Percentiles rank a stretch among this genome's conserved stretches.
These are phyloP conservation scores for Aureobasidium subglaciale DNA, from an alignment of 2,329 filamentous ascomycete species.

Conservation along the genomic window DNA sequence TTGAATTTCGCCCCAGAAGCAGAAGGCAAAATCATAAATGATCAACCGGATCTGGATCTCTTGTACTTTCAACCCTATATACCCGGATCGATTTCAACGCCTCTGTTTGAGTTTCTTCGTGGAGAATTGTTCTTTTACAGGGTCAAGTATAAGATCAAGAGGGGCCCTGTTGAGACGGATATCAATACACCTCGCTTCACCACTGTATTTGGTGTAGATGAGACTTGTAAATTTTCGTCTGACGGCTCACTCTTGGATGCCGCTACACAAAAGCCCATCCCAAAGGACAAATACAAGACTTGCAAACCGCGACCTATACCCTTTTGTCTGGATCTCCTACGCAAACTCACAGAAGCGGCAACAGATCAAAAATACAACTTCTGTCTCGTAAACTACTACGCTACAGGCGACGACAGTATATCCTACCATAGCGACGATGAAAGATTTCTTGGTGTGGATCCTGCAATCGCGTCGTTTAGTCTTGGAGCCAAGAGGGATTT, in stretches of 20 bases:
- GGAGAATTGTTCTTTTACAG: slow-evolving; percentile 68
- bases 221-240: slow-evolving; percentile 49
- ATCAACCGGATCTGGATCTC: slow-evolving; percentile 65
- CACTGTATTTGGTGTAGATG: slow-evolving; percentile 57
- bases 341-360: slow-evolving; percentile 55
- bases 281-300: slow-evolving; percentile 43
- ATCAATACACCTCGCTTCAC: slow-evolving; percentile 51
- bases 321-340: slow-evolving; percentile 58
- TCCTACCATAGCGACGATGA: slow-evolving; percentile 77
- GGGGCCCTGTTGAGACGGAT: slow-evolving; percentile 48
- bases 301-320: slow-evolving; percentile 64
- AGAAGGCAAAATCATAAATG: slow-evolving; percentile 51
- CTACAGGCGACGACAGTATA: slow-evolving; percentile 68
- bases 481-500: slow-evolving; percentile 69
- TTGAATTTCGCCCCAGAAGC: slow-evolving; percentile 38
- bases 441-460: slow-evolving; percentile 61
- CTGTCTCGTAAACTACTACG: slow-evolving; percentile 77
- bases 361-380: slow-evolving; percentile 69
- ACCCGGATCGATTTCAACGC: slow-evolving; percentile 46
- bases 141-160: slow-evolving; percentile 60
- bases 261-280: slow-evolving; percentile 34
- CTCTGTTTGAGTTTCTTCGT: slow-evolving; percentile 65
- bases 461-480: slow-evolving; percentile 68
- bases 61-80: slow-evolving; percentile 71
- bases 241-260: slow-evolving; percentile 31